Evolutionary conservation across 192 early-diverging fungal genomes (phyloP).

Genomic region (Linnemannia zychae): DNA sequence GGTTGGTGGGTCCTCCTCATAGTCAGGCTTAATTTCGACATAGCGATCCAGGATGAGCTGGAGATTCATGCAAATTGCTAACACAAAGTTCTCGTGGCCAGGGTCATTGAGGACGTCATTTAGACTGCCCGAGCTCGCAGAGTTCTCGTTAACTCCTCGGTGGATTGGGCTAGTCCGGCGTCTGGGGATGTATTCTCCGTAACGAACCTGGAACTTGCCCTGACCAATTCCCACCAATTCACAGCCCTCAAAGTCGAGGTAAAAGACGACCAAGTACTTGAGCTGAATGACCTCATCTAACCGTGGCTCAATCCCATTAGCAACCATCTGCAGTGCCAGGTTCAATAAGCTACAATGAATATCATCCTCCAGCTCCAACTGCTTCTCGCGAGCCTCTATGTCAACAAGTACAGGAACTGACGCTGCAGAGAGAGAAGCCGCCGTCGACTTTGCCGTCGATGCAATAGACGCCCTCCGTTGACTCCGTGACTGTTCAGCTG

Average conservation of each 20-base stretch:
- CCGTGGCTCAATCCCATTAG: conserved; percentile 60
- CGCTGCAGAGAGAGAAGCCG: neutral
- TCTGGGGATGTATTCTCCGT: conserved; percentile 61
- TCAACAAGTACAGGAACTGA: neutral
- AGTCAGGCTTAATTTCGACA: conserved; percentile 51
- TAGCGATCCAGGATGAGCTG: conserved; percentile 48
- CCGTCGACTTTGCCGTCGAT: neutral
- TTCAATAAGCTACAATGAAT: conserved; percentile 57
- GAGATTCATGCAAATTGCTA: conserved; percentile 40
- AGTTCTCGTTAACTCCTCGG: neutral
- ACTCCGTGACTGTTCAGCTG: conserved; percentile 22
- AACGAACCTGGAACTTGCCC: conserved; percentile 53
- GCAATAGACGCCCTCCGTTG: conserved; percentile 34
- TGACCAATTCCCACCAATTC: conserved; percentile 42
- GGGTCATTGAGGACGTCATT: conserved; percentile 34
- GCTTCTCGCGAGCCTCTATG: conserved; percentile 16
- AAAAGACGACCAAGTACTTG: conserved; percentile 62
- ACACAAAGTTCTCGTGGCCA: conserved; percentile 51
- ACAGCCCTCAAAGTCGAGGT: conserved; percentile 67
- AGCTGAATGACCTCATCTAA: conserved; percentile 61
- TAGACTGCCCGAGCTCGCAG: neutral
- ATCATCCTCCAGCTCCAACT: conserved; percentile 45
- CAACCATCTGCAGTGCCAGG: conserved; percentile 70
- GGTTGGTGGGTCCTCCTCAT: conserved; percentile 35
- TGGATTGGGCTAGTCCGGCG: conserved; percentile 28